Evolutionary conservation across 306 rosid genomes (phyloP), one percentile per base, ranked within the genome.

Genomic region (Arachis hypogaea): DNA sequence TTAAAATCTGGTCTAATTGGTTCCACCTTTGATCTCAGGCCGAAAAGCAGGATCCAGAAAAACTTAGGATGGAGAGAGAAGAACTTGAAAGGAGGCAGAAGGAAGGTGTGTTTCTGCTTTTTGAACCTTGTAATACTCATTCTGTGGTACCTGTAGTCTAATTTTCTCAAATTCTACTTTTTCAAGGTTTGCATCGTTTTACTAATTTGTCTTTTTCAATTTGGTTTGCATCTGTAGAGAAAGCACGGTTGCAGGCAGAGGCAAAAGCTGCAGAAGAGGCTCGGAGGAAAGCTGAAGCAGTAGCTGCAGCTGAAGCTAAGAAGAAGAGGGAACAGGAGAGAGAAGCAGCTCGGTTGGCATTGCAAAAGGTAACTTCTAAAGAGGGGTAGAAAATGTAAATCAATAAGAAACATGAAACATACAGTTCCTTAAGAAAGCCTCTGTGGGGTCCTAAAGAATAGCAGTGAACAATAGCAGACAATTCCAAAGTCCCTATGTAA

Each of bases 231-330:
- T 66, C 71, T 59, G 69, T 68, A 93, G 98, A 91, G 85, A 93
- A 91, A 88, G 98, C 98, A 41, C 89, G 96, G 42, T 71, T 93
- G 73, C 96, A 88, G 73, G 98, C 98, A 2, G 97, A 91, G 81
- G 98, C 97, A 14, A 85, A 86, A 77, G 98, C 96, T 68, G 98
- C 98, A 33, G 98, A 93, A 81, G 98, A 88, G 71, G 96, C 96
- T 82, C 88, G 81, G 61, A 86, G 71, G 82, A 89, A 81, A 73
- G 98, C 98, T 2, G 92, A 88, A 76, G 92, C 82, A 1, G 88
- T 84, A 77, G 98, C 94, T 67, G 96, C 87, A 5, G 96, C 89
- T 6, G 94, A 88, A 86, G 91, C 91, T 40, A 91, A 76, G 83
- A 87, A 86, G 82, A 81, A 82, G 84, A 86, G 97, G 81, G 97